These are phyloP conservation scores for Diaporthe destruens DNA, from an alignment of 2,329 filamentous ascomycete genomes.

Conservation along the genomic window DNA sequence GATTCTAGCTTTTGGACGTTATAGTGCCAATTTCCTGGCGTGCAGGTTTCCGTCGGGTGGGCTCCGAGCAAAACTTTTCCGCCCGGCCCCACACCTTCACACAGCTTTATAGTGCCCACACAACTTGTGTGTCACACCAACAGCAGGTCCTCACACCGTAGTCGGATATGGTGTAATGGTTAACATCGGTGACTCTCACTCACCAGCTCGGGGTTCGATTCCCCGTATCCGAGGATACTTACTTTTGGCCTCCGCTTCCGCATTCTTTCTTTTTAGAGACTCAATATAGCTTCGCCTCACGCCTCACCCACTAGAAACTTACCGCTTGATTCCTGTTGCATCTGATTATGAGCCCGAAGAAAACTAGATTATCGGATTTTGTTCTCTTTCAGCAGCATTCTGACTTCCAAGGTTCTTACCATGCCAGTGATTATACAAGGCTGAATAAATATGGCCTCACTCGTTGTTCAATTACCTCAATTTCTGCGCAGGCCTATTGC, in stretches of 20 bases:
- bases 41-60: constrained; percentile 10
- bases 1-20: neutral
- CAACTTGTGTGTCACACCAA: neutral
- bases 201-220: constrained; percentile 34
- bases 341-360: neutral
- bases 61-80: constrained; percentile 26
- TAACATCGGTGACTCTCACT: constrained; percentile 34
- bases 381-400: neutral
- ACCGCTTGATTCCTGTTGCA: neutral
- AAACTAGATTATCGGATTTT: neutral
- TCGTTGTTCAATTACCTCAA: neutral
- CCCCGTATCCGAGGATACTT: constrained; percentile 20
- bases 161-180: constrained; percentile 35
- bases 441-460: neutral
- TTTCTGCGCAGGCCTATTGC: neutral
- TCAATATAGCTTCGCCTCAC: neutral
- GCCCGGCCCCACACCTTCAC: constrained; percentile 12
- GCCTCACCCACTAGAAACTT: neutral
- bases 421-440: too few species aligned
- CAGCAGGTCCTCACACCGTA: constrained; percentile 28
- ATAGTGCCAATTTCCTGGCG: neutral
- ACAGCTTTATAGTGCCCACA: constrained; percentile 4
- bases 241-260: neutral
- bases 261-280: neutral
- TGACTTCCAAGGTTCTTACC: too few species aligned